Percentiles rank a stretch among this genome's conserved stretches.
phyloP scores from a whole-genome alignment of 2,329 filamentous ascomycete genomes.

The Trichoderma citrinoviride region DNA sequence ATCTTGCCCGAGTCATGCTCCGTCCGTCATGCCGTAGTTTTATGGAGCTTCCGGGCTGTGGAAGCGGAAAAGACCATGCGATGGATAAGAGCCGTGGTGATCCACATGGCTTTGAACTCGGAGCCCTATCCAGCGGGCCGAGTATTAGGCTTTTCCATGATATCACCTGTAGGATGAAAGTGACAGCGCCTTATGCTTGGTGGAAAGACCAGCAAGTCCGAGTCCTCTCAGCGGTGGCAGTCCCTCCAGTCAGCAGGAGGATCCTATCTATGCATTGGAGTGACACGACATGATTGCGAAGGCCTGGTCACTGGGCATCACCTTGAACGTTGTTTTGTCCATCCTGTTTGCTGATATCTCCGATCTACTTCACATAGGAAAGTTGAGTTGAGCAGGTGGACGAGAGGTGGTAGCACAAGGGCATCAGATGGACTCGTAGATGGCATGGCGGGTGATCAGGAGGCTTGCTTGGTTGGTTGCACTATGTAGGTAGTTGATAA shows the following conservation, averaged over 20 bases:
- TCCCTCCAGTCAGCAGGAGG: background rate
- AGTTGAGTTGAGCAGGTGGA: background rate
- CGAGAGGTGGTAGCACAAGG: background rate
- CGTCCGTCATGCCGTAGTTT: conserved; percentile 7
- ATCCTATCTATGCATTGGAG: background rate
- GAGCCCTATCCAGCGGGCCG: background rate
- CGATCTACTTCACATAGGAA: background rate
- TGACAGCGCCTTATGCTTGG: too few species aligned
- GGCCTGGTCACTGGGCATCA: background rate
- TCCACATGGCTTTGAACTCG: background rate
- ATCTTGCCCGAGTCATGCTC: conserved; percentile 14
- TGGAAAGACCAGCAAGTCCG: background rate
- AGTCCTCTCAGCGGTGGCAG: background rate
- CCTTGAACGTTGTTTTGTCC: background rate
- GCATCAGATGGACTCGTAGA: background rate
- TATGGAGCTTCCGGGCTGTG: conserved; percentile 8
- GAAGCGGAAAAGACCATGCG: background rate
- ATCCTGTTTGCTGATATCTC: background rate
- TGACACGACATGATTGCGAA: background rate
- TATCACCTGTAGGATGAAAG: background rate
- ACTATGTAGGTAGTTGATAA: background rate
- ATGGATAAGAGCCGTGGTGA: conserved; percentile 9
- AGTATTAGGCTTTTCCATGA: background rate
- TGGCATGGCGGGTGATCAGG: background rate
- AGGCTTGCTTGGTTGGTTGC: background rate